Evolutionary conservation across 257 asterid species (phyloP), one percentile per base, ranked within the genome.

Genomic region (Petrea volubilis): DNA sequence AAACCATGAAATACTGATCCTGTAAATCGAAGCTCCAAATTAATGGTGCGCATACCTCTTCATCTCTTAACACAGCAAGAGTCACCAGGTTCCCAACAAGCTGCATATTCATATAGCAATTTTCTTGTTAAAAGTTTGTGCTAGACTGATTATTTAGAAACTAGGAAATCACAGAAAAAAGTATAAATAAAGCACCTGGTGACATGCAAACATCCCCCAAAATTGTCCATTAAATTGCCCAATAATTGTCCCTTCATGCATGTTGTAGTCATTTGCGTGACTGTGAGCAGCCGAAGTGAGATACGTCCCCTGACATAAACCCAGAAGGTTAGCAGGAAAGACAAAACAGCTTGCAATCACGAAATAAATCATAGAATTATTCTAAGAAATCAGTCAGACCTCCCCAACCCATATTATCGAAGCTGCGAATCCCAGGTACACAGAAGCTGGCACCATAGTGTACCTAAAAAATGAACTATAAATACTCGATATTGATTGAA

Each of bases 391-490:
- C 28, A 6, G 60, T 24, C 67, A 41, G 40, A 90, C 99, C 99
- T 95, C 87, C 27, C 87, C 96, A 86, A 95, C 99, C 98, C 99
- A 95, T 79, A 92, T 90, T 76, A 95, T 87, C 23, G 98, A 88
- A 60, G 99, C 88, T 1, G 96, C 85, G 77, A 95, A 95, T 40
- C 99, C 99, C 74, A 95, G 85, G 83, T 92, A 92, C 72, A 92
- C 23, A 17, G 98, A 95, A 75, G 98, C 77, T 34, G 96, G 97
- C 80, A 95, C 90, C 98, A 95, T 90, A 14, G 99, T 84, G 76
- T 87, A 95, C 99, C 98, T 95, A 73, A 25, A 65, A 77, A 52
- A 78, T 25, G 36, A 72, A 63, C 25, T 64, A 66, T 14, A 70
- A 60, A 60, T 12, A 64, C 41, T 52, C n/a, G 25, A 33, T 15